Base-by-base conservation (phyloP, 2,329 filamentous ascomycete genomes). In the Fusarium nelsonii region DNA sequence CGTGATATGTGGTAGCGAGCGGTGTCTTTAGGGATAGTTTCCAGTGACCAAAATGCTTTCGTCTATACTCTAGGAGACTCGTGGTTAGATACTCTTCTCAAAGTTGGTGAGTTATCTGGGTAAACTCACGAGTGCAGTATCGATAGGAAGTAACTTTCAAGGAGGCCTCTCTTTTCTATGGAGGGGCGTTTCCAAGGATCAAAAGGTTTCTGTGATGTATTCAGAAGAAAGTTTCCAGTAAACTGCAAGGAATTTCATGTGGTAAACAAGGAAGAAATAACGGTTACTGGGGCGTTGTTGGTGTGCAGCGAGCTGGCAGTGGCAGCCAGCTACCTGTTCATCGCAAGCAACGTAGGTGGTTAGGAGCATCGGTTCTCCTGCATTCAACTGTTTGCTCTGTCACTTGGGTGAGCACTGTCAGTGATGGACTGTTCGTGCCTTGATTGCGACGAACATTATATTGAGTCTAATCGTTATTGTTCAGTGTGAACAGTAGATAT, bases 231-330 rank as follows among this genome's bases (percentile, higher is more conserved):
- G 16, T 39, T 50, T 28, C 16, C 9, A 8, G 5, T 48, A 18
- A 28, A 23, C 9, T 54, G 12, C 44, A 16, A 7, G 23, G 28
- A 23, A 39, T 26, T 43, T 37, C 8, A 12, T 14, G 23, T 7
- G 18, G 18, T 8, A 10, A 48, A 26, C 9, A 41, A 36, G 9
- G 23, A 23, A 23, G 23, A 23, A 44, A 4, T n/a, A 4, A 26
- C 16, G 39, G 16, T 46, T 39, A 18, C 30, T 37, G 10, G 6
- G 26, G 37, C 11, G 14, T n/a, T 45, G 41, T 46, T 67, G 49
- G 33, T 43, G 20, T 43, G 34, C n/a, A 44, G n/a, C 15, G 32
- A 32, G 40, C 14, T 66, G 18, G 18, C 63, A 63, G 64, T 67
- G 51, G 41, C 63, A 46, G 36, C 34, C 64, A 54, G 52, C 44